These are phyloP conservation scores for Anthracocystis walkeri DNA, from an alignment of 1,284 basidiomycete genomes.

Conservation along the genomic window DNA sequence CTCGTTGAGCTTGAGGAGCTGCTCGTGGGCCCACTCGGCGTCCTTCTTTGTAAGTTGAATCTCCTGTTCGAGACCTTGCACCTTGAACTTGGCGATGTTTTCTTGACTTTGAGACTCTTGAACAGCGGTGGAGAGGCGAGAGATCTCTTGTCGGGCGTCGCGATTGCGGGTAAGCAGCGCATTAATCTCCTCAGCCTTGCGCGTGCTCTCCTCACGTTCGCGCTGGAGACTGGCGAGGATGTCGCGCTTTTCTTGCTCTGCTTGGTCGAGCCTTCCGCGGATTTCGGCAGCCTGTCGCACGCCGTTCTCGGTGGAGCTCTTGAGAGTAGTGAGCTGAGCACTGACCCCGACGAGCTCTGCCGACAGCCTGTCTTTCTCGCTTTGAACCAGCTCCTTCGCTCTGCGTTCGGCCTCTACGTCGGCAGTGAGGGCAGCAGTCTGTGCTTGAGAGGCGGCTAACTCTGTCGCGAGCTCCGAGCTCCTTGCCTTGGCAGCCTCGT, in stretches of 20 bases:
- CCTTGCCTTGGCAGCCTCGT: conserved; percentile 37
- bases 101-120: conserved; percentile 59
- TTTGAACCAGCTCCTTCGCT: conserved; percentile 44
- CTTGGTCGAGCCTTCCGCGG: conserved; percentile 47
- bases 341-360: conserved; percentile 50
- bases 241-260: conserved; percentile 66
- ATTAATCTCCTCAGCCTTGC: conserved; percentile 61
- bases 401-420: conserved; percentile 45
- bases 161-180: conserved; percentile 45
- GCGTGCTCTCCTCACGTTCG: conserved; percentile 60
- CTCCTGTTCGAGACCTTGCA: conserved; percentile 83
- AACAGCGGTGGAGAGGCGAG: conserved; percentile 52
- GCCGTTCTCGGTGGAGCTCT: conserved; percentile 47
- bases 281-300: conserved; percentile 49
- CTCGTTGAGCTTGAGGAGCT: conserved; percentile 60
- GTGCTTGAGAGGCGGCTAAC: conserved; percentile 32
- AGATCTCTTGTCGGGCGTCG: conserved; percentile 59
- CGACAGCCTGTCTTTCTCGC: conserved; percentile 45
- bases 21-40: conserved; percentile 73
- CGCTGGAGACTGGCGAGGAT: conserved; percentile 63
- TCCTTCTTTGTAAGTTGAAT: conserved; percentile 79
- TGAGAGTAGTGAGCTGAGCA: conserved; percentile 47
- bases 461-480: conserved; percentile 30
- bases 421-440: conserved; percentile 35
- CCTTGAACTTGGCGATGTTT: conserved; percentile 75